Evolutionary conservation across 345 rosid genomes (phyloP).

Genomic region (Excoecaria cochinchinensis): DNA sequence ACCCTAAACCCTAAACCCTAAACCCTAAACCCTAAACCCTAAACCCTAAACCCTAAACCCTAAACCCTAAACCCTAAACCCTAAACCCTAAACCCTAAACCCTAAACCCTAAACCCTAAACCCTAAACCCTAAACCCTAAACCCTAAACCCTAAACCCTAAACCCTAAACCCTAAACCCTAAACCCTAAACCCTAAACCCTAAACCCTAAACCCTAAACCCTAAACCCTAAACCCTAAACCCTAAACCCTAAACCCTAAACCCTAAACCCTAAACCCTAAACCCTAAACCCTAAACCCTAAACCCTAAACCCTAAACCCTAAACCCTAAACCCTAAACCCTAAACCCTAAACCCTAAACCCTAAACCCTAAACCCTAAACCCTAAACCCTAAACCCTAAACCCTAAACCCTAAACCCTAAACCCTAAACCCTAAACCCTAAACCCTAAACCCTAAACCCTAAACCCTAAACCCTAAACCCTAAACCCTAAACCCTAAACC

Average conservation of each 20-base stretch:
- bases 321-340: conserved; percentile 5
- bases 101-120: conserved; percentile 2
- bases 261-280: conserved; percentile 6
- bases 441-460: too few species aligned
- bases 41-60: conserved; percentile 11
- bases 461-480: too few species aligned
- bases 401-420: too few species aligned
- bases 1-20: conserved; percentile 10
- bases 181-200: neutral
- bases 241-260: conserved; percentile 2
- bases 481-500: too few species aligned
- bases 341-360: conserved; percentile 3
- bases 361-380: conserved; percentile 3
- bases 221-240: neutral
- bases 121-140: conserved; percentile 10
- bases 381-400: neutral
- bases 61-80: neutral
- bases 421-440: too few species aligned
- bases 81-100: too few species aligned
- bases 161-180: conserved; percentile 1
- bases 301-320: neutral
- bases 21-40: conserved; percentile 13
- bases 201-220: neutral
- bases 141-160: conserved; percentile 9
- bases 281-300: conserved; percentile 13